These are phyloP conservation scores for Phytophthora litchii DNA, from an alignment of 352 stramenopile genomes.

Conservation along the genomic window DNA sequence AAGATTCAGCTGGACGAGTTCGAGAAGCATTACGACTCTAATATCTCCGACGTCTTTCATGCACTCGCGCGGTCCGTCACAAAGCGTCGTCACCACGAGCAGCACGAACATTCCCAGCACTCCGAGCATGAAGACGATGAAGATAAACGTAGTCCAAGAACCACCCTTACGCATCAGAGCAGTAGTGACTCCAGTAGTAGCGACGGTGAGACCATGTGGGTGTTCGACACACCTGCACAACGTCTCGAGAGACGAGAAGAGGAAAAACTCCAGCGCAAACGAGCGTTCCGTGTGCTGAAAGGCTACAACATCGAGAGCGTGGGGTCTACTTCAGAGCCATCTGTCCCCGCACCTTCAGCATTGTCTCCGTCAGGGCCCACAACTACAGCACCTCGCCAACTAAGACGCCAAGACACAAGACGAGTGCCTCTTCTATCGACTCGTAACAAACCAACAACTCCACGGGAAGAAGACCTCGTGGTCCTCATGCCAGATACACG, in stretches of 20 bases:
- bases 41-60: slow-evolving; percentile 62
- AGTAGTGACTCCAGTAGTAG: slow-evolving; percentile 31
- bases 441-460: slow-evolving; percentile 22
- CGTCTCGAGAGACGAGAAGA: slow-evolving; percentile 53
- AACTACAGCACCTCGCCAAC: background rate
- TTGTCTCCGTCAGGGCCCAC: slow-evolving; percentile 11
- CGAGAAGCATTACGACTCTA: slow-evolving; percentile 71
- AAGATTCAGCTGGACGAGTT: slow-evolving; percentile 60
- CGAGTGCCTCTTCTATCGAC: slow-evolving; percentile 29
- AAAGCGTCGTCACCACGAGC: slow-evolving; percentile 23
- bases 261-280: slow-evolving; percentile 54
- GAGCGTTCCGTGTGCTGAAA: slow-evolving; percentile 54
- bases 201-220: slow-evolving; percentile 51
- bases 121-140: slow-evolving; percentile 7
- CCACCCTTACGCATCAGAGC: slow-evolving; percentile 17
- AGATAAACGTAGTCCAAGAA: slow-evolving; percentile 7
- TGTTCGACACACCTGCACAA: slow-evolving; percentile 53
- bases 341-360: background rate
- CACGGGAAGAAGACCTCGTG: slow-evolving; percentile 45
- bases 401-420: slow-evolving; percentile 35
- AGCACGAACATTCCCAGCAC: slow-evolving; percentile 11
- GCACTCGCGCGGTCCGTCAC: slow-evolving; percentile 49
- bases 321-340: slow-evolving; percentile 6
- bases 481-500: slow-evolving; percentile 25
- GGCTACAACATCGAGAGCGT: slow-evolving; percentile 51